Evolutionary conservation across 352 stramenopile species (phyloP).

Genomic region (Phytophthora fragariaefolia): DNA sequence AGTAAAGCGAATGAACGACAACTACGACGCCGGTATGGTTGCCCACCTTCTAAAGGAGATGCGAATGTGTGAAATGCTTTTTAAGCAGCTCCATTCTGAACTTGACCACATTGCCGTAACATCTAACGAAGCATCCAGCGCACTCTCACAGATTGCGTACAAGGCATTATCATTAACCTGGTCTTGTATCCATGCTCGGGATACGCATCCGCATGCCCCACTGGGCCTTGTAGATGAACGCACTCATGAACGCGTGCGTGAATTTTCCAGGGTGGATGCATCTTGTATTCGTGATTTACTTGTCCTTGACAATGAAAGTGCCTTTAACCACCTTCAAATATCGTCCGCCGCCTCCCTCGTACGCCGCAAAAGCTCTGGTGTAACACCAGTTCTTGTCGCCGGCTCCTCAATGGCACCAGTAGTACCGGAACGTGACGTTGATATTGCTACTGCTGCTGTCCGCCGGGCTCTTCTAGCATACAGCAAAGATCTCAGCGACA

Average conservation of each 20-base stretch:
- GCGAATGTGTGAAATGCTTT: constrained; percentile 75
- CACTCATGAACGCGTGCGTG: constrained; percentile 62
- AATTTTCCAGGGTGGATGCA: constrained; percentile 64
- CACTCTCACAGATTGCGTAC: constrained; percentile 71
- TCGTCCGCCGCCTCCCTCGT: constrained; percentile 16
- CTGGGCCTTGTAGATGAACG: constrained; percentile 70
- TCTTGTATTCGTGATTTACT: constrained; percentile 65
- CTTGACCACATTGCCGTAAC: constrained; percentile 65
- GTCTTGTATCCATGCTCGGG: constrained; percentile 53
- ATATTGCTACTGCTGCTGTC: constrained; percentile 54
- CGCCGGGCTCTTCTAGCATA: constrained; percentile 60
- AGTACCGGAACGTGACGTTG: constrained; percentile 68
- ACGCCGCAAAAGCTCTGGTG: constrained; percentile 24
- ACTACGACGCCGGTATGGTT: constrained; percentile 77
- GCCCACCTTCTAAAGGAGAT: constrained; percentile 84
- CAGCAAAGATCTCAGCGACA: constrained; percentile 81
- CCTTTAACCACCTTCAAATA: constrained; percentile 35
- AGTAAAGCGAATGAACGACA: constrained; percentile 77
- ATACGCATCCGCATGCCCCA: constrained; percentile 36
- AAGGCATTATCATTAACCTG: constrained; percentile 74
- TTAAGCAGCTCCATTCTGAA: constrained; percentile 77
- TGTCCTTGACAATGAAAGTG: constrained; percentile 47
- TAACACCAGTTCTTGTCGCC: constrained; percentile 10
- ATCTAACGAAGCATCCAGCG: constrained; percentile 77
- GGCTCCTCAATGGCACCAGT: constrained; percentile 37